These are phyloP conservation scores for Populus hybrid DNA, from an alignment of 441 rosid species.

Conservation along the genomic window DNA sequence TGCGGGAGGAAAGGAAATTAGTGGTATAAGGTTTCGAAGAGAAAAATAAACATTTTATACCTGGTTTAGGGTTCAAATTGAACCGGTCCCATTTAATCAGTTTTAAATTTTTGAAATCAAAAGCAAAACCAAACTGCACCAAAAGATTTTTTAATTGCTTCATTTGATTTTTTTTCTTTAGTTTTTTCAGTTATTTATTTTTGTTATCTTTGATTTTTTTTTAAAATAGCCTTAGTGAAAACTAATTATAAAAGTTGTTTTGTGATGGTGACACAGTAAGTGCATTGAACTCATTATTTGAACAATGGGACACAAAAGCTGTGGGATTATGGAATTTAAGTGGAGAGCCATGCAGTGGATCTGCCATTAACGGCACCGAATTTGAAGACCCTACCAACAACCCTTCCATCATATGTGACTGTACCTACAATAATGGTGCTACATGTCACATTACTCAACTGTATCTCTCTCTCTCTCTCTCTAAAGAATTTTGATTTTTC, in stretches of 20 bases:
- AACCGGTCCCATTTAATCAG: no score
- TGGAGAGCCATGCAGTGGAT: conserved; percentile 34
- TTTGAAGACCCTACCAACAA: conserved; percentile 18
- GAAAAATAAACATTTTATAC: no score
- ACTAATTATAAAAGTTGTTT: neutral
- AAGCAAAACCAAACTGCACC: no score
- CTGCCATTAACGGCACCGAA: conserved; percentile 11
- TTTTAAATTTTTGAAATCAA: no score
- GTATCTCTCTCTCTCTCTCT: conserved; percentile 1
- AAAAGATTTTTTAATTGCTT: no score
- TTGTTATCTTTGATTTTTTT: no score
- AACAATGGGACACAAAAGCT: conserved; percentile 22
- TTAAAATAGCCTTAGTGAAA: neutral
- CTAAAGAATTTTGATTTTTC: neutral
- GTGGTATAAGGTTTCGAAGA: no score
- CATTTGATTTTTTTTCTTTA: no score
- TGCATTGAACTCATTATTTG: conserved; percentile 24
- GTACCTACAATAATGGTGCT: conserved; percentile 1
- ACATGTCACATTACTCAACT: conserved; percentile 20
- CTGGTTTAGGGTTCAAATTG: no score
- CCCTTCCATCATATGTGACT: conserved; percentile 27
- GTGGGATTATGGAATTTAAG: conserved; percentile 22
- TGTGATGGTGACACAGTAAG: conserved; percentile 10
- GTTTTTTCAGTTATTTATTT: no score
- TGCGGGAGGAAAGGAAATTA: no score